Conservation (phyloP, 768 basidiomycete species). For the Leccinum uliginosum region DNA sequence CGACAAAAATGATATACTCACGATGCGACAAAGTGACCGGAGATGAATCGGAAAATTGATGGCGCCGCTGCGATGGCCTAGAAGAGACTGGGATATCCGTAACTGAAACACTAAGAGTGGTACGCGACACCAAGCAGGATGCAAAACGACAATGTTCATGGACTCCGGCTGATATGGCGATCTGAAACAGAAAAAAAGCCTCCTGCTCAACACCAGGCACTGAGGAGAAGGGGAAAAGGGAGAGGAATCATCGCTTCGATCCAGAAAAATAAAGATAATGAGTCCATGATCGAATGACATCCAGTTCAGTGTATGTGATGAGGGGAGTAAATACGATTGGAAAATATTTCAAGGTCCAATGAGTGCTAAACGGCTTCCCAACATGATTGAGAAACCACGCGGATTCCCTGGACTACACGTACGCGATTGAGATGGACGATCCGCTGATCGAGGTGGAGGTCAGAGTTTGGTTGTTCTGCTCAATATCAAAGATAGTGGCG, state of each 20-base stretch:
- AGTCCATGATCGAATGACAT: too few species aligned
- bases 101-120: background rate
- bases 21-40: background rate
- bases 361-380: background rate
- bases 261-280: too few species aligned
- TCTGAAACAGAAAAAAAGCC: background rate
- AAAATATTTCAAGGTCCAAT: background rate
- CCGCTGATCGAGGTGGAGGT: background rate
- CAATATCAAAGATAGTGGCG: background rate
- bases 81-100: background rate
- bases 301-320: too few species aligned
- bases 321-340: background rate
- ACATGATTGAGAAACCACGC: background rate
- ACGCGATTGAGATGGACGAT: background rate
- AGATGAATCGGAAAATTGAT: background rate
- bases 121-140: background rate
- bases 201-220: too few species aligned
- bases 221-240: too few species aligned
- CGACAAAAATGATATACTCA: background rate
- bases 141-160: background rate
- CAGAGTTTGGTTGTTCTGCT: conserved; percentile 3
- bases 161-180: background rate
- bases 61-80: background rate
- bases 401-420: background rate
- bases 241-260: too few species aligned